Evolutionary conservation across 1,284 basidiomycete genomes (phyloP).

Genomic region (Xerocomus tenax): DNA sequence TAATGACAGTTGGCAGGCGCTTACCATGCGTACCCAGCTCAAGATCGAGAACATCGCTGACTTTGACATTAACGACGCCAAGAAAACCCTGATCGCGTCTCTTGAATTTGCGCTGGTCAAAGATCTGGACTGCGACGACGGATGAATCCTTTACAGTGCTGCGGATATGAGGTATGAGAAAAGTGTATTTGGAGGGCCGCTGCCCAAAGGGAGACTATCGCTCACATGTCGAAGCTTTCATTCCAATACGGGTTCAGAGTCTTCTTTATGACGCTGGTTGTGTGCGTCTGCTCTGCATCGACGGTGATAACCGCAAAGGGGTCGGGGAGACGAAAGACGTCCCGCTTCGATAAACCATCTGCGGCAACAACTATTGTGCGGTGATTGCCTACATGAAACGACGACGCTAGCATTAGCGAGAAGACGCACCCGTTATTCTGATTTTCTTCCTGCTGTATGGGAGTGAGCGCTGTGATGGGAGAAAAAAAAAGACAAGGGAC

Average conservation of each 20-base stretch:
- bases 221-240: constrained; percentile 83
- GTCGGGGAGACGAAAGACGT: constrained; percentile 86
- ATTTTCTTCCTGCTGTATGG: constrained; percentile 47
- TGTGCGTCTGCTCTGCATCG: constrained; percentile 89
- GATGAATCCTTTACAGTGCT: constrained; percentile 86
- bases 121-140: constrained; percentile 88
- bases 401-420: background rate
- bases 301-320: constrained; percentile 93
- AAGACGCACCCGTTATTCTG: constrained; percentile 46
- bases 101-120: constrained; percentile 96
- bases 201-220: background rate
- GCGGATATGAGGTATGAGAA: constrained; percentile 12
- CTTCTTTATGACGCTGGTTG: constrained; percentile 84
- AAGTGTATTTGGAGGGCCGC: background rate
- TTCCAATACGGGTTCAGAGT: constrained; percentile 92
- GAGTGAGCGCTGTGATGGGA: constrained; percentile 8
- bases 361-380: constrained; percentile 69
- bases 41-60: constrained; percentile 83
- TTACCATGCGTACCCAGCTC: constrained; percentile 82
- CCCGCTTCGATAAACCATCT: constrained; percentile 81
- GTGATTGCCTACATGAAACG: background rate
- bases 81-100: constrained; percentile 90
- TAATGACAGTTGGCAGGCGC: constrained; percentile 25
- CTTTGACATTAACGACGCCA: constrained; percentile 86
- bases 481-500: background rate